Conservation (phyloP, 2,329 filamentous ascomycete species). For the Trichoderma hamatum region DNA sequence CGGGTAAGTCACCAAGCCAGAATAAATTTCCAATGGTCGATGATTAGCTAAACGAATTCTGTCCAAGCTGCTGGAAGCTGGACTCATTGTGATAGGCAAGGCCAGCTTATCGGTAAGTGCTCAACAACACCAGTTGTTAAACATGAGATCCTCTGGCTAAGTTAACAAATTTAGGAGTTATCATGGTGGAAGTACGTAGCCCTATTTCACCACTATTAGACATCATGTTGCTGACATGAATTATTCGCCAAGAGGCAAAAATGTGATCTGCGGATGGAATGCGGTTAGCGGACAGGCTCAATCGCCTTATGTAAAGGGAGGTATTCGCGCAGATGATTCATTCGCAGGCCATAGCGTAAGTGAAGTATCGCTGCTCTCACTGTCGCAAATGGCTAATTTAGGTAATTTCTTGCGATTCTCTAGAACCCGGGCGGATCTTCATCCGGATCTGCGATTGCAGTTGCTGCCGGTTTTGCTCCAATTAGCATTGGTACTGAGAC, state of each 20-base stretch:
- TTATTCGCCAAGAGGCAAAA: neutral
- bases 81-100: conserved; percentile 7
- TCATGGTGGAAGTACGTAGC: conserved; percentile 3
- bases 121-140: neutral
- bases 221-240: neutral
- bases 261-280: conserved; percentile 26
- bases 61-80: neutral
- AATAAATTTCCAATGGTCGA: neutral
- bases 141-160: neutral
- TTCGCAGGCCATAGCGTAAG: conserved; percentile 27
- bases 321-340: conserved; percentile 18
- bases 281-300: conserved; percentile 29
- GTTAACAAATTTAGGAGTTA: neutral
- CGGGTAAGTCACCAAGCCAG: neutral
- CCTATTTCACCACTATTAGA: neutral
- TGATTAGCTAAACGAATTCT: neutral
- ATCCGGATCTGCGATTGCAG: conserved; percentile 57
- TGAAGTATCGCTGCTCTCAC: neutral
- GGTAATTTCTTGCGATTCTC: neutral
- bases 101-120: conserved; percentile 6
- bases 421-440: conserved; percentile 54
- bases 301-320: conserved; percentile 26
- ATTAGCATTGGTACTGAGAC: conserved; percentile 62
- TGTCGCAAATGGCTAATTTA: neutral
- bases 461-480: conserved; percentile 55